Evolutionary conservation across 768 basidiomycete species (phyloP), one percentile per base, ranked within the genome.

Genomic region (Tubosaeta sp.): DNA sequence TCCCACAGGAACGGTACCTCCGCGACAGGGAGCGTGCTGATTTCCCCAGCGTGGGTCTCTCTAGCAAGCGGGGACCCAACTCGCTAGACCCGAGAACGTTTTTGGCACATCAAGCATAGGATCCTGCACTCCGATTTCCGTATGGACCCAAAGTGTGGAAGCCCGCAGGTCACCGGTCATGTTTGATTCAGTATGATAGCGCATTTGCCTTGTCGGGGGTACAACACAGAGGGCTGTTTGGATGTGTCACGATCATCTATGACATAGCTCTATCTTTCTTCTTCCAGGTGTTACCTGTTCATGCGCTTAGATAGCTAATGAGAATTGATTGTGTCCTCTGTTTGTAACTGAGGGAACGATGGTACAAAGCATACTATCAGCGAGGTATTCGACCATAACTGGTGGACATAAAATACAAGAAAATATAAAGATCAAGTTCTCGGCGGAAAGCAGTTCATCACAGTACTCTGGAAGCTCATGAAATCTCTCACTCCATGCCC

Each of bases 31-130:
- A 46, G 21, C 51, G 51, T 1, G 19, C 44, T 1, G 62, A 66
- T 27, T 76, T 75, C 45, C 74, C 75, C 2, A 77, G 69, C 34
- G 54, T 61, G 1, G 74, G 75, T 3, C 64, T 75, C 16, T 57
- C 70, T 36, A 67, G 71, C 10, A 49, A 58, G 22, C 51, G 55
- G 29, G 63, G 65, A 53, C 55, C 67, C 48, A 71, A 68, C 44
- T 64, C 66, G 21, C 68, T 72, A 30, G 70, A 75, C 49, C 68
- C 67, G 46, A 74, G 69, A 48, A 71, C 67, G 5, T 78, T 77
- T 58, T 53, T 78, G 6, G 71, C 74, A 0, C 53, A 58, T 19
- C 55, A 58, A 48, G 39, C 39, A 44, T 62, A 54, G 25, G 16
- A 13, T 14, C 16, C 12, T 4, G 12, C 5, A 27, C 14, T 24